These are phyloP conservation scores for Viridothelium virens DNA, from an alignment of 495 filamentous ascomycete species.

Conservation along the genomic window DNA sequence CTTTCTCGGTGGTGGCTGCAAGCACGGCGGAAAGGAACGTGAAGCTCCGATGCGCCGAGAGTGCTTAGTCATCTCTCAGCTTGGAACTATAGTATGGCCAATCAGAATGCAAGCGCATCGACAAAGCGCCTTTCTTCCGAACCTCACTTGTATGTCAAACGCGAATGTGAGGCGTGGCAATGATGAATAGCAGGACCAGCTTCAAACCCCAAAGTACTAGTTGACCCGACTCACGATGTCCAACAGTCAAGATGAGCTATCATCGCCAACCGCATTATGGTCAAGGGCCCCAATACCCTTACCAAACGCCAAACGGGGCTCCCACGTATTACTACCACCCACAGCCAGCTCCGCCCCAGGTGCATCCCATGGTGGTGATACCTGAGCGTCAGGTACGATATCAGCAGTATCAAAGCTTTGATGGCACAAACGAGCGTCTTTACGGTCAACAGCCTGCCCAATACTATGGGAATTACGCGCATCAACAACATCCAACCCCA, in stretches of 20 bases:
- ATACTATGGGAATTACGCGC: background rate
- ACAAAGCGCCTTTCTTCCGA: background rate
- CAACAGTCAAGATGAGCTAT: background rate
- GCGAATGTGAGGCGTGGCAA: background rate
- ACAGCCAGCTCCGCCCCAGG: background rate
- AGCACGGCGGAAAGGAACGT: background rate
- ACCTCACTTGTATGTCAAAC: background rate
- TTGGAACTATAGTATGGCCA: background rate
- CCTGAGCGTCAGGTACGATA: slow-evolving; percentile 12
- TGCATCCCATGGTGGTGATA: slow-evolving; percentile 7
- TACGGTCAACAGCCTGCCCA: slow-evolving; percentile 12
- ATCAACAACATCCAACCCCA: background rate
- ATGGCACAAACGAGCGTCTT: background rate
- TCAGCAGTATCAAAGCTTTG: slow-evolving; percentile 19
- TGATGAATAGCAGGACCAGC: background rate
- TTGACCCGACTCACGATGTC: background rate
- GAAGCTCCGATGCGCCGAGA: no score
- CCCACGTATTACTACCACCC: background rate
- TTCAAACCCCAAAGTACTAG: background rate
- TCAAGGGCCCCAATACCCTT: background rate
- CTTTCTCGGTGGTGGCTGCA: background rate
- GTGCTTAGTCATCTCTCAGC: no score
- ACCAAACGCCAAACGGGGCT: slow-evolving; percentile 2
- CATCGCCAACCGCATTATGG: background rate
- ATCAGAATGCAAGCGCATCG: background rate